Base-by-base conservation (phyloP, 179 eudicot genomes). In the Dionaea muscipula region DNA sequence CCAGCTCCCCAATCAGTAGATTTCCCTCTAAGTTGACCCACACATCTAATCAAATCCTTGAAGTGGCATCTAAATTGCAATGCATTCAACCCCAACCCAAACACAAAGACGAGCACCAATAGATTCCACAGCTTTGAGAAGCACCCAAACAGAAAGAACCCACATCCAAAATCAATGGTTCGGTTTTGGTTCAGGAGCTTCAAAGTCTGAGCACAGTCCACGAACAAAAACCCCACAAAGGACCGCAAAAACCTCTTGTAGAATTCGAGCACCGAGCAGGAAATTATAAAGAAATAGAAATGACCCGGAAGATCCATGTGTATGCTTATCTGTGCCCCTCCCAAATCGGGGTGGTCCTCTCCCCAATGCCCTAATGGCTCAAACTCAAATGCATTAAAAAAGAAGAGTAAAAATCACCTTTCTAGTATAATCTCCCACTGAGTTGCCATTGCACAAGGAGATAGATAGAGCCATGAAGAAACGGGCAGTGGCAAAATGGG, bases 161-260 rank as follows among this genome's bases (percentile, higher is more conserved):
- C 85, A 77, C 60, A 74, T 49, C 81, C 83, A 22, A 76, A 73
- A 65, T 81, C 82, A 52, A 43, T 53, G 31, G 57, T 59, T 3
- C 10, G 5, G 35, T n/a, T n/a, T n/a, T 72, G 66, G 19, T 41
- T 55, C 64, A 72, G n/a, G 8, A 74, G 67, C 68, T 64, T 80
- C 68, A 84, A 62, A 65, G 62, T 64, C 14, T 78, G 51, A 43
- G 57, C 72, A 65, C 74, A 76, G 21, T 75, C 81, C 96, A 82
- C 81, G 4, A 73, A 24, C 14, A 59, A 9, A 44, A 62, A 31
- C 51, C 69, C 66, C 36, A 67, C 23, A 53, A 74, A 54, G 31
- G 41, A 13, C 3, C 40, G 62, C 31, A 60, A 66, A 43, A 68
- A 21, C 40, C 74, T 68, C 56, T 72, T 71, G 47, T 66, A 67